Evolutionary conservation across 257 asterid species (phyloP).

Genomic region (Rhazya stricta): DNA sequence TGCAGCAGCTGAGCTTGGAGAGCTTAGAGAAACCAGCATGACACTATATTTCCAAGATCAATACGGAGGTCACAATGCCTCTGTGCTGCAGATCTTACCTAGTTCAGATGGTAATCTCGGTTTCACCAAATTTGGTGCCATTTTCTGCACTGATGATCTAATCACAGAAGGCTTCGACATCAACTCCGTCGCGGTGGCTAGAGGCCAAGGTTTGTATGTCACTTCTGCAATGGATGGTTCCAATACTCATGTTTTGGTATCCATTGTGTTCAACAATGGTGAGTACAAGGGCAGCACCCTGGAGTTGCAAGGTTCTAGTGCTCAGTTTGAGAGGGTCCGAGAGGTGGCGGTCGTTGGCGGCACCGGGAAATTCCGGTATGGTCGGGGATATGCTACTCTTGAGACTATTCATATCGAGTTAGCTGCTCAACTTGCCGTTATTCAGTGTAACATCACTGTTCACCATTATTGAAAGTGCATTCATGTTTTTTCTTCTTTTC

Average conservation of each 20-base stretch:
- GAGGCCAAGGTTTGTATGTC: conserved; percentile 9
- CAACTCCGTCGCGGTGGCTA: not conserved
- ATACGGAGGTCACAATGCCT: conserved; percentile 2
- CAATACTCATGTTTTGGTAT: not conserved
- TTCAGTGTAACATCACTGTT: conserved; percentile 12
- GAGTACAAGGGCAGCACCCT: conserved; percentile 7
- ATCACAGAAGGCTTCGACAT: not conserved
- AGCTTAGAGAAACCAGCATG: conserved; percentile 15
- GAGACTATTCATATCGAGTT: conserved; percentile 10
- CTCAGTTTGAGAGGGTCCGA: conserved; percentile 2
- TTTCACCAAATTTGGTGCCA: not conserved
- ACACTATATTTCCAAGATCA: conserved; percentile 8
- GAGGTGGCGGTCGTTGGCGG: conserved; percentile 8
- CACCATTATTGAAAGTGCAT: not conserved
- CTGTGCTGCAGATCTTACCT: not conserved
- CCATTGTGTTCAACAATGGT: conserved; percentile 4
- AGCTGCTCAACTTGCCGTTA: conserved; percentile 6
- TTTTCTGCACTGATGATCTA: conserved; percentile 2
- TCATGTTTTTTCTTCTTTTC: too few relatives aligned
- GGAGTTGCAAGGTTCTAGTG: conserved; percentile 3
- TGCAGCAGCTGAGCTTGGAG: not conserved
- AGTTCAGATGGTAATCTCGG: not conserved
- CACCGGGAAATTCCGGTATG: conserved; percentile 12
- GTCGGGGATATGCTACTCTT: not conserved
- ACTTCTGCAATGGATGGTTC: conserved; percentile 8